These are phyloP conservation scores for Ganoderma boninense DNA, from an alignment of 1,284 basidiomycete genomes.

Conservation along the genomic window DNA sequence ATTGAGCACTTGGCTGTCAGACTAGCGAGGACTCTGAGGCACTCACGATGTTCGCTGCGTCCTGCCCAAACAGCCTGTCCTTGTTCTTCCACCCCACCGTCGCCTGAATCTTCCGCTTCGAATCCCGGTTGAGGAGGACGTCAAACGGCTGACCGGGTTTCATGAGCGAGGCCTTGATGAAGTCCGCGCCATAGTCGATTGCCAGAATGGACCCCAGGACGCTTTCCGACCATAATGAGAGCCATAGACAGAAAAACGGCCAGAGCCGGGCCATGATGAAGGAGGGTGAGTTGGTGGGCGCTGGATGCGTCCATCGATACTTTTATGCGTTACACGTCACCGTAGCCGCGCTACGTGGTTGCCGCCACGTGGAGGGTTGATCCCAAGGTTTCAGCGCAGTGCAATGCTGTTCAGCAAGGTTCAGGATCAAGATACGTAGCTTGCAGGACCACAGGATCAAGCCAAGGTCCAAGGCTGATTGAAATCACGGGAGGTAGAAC, in stretches of 20 bases:
- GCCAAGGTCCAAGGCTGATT: not conserved
- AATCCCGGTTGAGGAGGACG: slow-evolving; percentile 95
- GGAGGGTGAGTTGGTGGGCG: slow-evolving; percentile 22
- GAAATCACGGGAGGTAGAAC: no score
- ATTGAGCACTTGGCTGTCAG: slow-evolving; percentile 10
- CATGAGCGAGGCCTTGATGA: slow-evolving; percentile 95
- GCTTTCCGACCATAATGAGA: slow-evolving; percentile 38
- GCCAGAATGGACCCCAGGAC: slow-evolving; percentile 77
- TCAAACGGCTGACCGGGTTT: slow-evolving; percentile 97
- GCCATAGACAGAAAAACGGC: slow-evolving; percentile 36
- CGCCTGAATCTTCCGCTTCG: slow-evolving; percentile 94
- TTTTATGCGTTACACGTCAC: slow-evolving; percentile 34
- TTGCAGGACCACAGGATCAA: not conserved
- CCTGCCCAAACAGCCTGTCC: slow-evolving; percentile 89
- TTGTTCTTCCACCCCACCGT: slow-evolving; percentile 89
- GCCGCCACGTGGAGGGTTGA: slow-evolving; percentile 19
- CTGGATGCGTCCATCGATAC: slow-evolving; percentile 16
- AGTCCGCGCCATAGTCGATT: slow-evolving; percentile 96
- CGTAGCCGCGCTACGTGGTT: slow-evolving; percentile 23
- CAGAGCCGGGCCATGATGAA: slow-evolving; percentile 32
- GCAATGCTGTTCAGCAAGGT: slow-evolving; percentile 1
- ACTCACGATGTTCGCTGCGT: slow-evolving; percentile 88
- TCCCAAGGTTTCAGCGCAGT: slow-evolving; percentile 2
- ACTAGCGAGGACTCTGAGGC: slow-evolving; percentile 10
- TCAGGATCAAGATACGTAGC: not conserved